Evolutionary conservation across 1,284 basidiomycete genomes (phyloP), one percentile per base, ranked within the genome.

Genomic region (Chondrostereum purpureum): DNA sequence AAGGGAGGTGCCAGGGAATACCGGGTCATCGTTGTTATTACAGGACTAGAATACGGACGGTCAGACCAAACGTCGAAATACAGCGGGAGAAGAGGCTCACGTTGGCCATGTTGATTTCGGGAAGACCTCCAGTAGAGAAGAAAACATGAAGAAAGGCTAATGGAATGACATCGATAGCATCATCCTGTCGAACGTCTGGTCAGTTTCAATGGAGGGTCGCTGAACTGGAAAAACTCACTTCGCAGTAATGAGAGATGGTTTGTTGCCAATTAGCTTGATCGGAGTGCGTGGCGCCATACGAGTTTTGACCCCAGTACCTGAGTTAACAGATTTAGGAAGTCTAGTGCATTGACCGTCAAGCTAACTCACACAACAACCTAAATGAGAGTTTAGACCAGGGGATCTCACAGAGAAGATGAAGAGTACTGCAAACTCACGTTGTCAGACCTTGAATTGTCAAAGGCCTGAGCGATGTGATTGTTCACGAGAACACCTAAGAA

Each of bases 91-190:
- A 11, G 33, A 31, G 18, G 50, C 69, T 50, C 46, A 78, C 79
- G 55, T 81, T 83, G 39, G 79, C 68, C 42, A 84, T 61, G 58
- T 84, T 68, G 49, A 84, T 69, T 8, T 73, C 71, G 0, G 81
- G 82, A 12, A 78, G 58, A 39, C 70, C 71, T 2, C 77, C 79
- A 24, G 67, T 65, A 22, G 68, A 69, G 58, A 73, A 78, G 59
- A 79, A 81, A 16, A 73, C 66, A 49, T 75, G 65, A 40, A 84
- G 54, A 59, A 83, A 84, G 1, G 79, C 78, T 23, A 83, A 52
- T 0, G 80, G 78, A 38, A 82, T 66, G 23, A 65, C 70, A 53
- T 80, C 66, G 43, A 80, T 73, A 13, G 64, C 62, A 51, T 71
- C 60, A 52, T 80, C 76, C 67, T 67, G 45, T 22, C 17, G 27